Evolutionary conservation across 768 basidiomycete species (phyloP).

Genomic region (Bullera alba): DNA sequence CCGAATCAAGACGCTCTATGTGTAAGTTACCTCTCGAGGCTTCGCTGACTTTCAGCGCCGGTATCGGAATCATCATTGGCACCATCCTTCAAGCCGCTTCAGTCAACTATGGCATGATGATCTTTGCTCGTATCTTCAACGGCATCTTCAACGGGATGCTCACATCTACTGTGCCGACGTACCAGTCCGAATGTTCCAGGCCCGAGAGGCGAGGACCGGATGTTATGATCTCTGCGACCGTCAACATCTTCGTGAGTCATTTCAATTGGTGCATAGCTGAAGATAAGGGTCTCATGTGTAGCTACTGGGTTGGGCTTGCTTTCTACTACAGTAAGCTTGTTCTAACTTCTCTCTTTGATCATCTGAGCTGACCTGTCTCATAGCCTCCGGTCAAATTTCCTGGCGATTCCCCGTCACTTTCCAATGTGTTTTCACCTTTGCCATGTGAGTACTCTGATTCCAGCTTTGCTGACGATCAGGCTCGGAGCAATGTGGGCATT

Average conservation of each 20-base stretch:
- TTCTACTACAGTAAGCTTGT: too few relatives aligned
- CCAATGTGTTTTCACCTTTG: background rate
- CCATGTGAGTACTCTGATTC: too few relatives aligned
- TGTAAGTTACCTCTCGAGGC: background rate
- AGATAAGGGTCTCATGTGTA: background rate
- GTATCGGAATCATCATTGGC: slow-evolving; percentile 7
- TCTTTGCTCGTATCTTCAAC: slow-evolving; percentile 57
- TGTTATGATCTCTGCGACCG: slow-evolving; percentile 54
- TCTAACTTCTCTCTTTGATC: too few relatives aligned
- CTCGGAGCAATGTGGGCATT: background rate
- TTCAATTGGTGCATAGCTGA: background rate
- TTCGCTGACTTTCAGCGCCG: background rate
- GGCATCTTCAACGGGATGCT: slow-evolving; percentile 60
- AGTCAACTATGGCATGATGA: slow-evolving; percentile 55
- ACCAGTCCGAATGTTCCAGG: slow-evolving; percentile 60
- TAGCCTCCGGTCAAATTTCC: background rate
- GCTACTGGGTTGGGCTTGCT: background rate
- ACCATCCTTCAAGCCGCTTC: slow-evolving; percentile 42
- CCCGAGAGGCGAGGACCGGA: slow-evolving; percentile 55
- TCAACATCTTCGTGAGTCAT: background rate
- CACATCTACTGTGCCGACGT: slow-evolving; percentile 60
- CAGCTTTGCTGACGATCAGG: slow-evolving; percentile 38
- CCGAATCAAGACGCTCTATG: slow-evolving; percentile 4
- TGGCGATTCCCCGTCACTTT: background rate
- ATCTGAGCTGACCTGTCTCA: too few relatives aligned